Conservation (phyloP, 345 rosid species). For the Citrus medica region DNA sequence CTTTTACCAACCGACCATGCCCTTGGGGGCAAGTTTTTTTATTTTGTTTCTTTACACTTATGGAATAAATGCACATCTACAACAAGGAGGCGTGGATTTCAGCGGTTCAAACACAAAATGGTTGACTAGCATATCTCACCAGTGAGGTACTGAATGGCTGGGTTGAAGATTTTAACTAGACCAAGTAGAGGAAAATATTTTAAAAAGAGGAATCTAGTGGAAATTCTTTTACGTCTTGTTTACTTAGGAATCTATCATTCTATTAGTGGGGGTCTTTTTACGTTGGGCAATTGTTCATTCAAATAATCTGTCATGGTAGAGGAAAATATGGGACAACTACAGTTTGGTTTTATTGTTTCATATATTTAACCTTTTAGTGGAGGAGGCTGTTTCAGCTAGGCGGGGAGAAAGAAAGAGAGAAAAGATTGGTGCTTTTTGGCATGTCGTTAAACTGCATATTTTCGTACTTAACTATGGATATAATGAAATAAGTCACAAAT, state of each 20-base stretch:
- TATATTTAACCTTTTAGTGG: neutral
- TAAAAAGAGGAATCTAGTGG: neutral
- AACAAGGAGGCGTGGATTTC: neutral
- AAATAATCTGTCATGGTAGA: neutral
- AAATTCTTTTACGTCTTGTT: neutral
- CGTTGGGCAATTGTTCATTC: neutral
- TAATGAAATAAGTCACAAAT: neutral
- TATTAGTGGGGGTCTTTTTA: neutral
- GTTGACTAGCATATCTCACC: neutral
- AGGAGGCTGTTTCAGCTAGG: neutral
- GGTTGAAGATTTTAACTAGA: neutral
- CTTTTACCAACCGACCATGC: too few species aligned
- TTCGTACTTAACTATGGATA: neutral
- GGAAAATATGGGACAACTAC: neutral
- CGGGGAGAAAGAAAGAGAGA: neutral
- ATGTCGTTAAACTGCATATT: neutral
- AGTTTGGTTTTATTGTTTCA: neutral
- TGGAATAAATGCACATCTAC: neutral
- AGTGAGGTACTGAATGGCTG: neutral
- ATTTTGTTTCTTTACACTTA: neutral
- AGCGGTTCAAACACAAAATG: neutral
- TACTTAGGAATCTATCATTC: neutral
- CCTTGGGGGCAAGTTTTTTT: neutral
- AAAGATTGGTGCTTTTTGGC: constrained; percentile 5
- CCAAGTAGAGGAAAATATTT: neutral